Percentiles rank a stretch among this genome's conserved stretches.
phyloP scores from a whole-genome alignment of 306 rosid genomes.

The Acacia melanoxylon region DNA sequence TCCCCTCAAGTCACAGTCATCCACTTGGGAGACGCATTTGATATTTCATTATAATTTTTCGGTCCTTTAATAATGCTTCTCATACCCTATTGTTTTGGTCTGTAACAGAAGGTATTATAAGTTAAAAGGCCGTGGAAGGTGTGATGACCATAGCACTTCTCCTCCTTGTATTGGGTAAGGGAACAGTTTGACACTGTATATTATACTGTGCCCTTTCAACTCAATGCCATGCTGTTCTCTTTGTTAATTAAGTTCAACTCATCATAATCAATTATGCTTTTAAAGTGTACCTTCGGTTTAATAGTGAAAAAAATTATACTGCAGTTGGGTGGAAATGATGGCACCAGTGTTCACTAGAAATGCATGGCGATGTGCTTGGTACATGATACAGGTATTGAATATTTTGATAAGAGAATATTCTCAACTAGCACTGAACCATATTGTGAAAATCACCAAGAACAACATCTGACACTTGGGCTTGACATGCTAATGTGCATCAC shows the following conservation, averaged over 20 bases:
- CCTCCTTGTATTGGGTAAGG: constrained; percentile 93
- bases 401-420: background rate
- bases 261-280: constrained; percentile 1
- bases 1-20: background rate
- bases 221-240: constrained; percentile 21
- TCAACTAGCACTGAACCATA: constrained; percentile 10
- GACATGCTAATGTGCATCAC: background rate
- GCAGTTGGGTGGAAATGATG: constrained; percentile 99
- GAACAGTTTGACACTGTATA: constrained; percentile 11
- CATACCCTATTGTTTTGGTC: constrained; percentile 1
- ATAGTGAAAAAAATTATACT: constrained; percentile 28
- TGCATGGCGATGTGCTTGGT: constrained; percentile 90
- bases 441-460: constrained; percentile 26
- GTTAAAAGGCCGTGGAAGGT: constrained; percentile 71
- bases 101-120: constrained; percentile 77
- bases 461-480: background rate
- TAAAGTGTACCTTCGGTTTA: constrained; percentile 26
- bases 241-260: background rate
- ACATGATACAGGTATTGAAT: constrained; percentile 76
- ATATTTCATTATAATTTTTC: background rate
- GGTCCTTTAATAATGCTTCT: background rate
- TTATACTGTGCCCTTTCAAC: constrained; percentile 16
- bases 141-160: constrained; percentile 61
- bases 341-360: constrained; percentile 87
- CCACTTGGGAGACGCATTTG: background rate